Conservation (phyloP, 2,329 filamentous ascomycete genomes). For the Zasmidium angulare region DNA sequence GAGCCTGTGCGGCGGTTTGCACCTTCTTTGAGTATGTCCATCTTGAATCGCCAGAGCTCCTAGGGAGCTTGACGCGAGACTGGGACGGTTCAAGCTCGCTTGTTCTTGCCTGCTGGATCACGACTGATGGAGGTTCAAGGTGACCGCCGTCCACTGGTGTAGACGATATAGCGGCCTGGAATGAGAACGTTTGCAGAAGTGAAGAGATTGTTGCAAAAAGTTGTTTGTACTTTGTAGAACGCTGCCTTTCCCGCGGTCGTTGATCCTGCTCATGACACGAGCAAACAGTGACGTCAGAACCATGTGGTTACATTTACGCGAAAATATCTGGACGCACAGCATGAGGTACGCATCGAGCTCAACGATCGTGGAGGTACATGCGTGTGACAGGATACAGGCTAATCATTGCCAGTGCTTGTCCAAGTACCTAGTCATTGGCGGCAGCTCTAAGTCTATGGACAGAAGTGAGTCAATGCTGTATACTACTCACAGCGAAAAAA, state of each 20-base stretch:
- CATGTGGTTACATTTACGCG: background rate
- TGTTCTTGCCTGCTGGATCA: background rate
- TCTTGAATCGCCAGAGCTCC: background rate
- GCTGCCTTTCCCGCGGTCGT: background rate
- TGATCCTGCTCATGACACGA: background rate
- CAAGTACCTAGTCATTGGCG: background rate
- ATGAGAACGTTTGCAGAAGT: too few relatives aligned
- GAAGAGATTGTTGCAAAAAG: background rate
- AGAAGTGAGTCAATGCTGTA: background rate
- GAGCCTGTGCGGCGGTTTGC: constrained; percentile 28
- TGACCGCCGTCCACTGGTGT: too few relatives aligned
- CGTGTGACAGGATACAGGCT: too few relatives aligned
- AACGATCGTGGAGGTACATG: background rate
- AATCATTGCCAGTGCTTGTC: too few relatives aligned
- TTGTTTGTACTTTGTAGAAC: background rate
- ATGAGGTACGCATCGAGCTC: background rate
- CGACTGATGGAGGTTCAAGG: too few relatives aligned
- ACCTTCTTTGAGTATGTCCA: constrained; percentile 22
- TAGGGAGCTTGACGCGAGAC: background rate
- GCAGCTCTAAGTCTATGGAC: background rate
- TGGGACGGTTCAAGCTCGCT: background rate
- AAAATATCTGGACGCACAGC: background rate
- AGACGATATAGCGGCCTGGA: too few relatives aligned
- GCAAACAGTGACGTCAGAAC: background rate
- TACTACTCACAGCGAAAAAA: background rate